Base-by-base conservation (phyloP, 1,139 yeast genomes). In the Scheffersomyces quercinus region DNA sequence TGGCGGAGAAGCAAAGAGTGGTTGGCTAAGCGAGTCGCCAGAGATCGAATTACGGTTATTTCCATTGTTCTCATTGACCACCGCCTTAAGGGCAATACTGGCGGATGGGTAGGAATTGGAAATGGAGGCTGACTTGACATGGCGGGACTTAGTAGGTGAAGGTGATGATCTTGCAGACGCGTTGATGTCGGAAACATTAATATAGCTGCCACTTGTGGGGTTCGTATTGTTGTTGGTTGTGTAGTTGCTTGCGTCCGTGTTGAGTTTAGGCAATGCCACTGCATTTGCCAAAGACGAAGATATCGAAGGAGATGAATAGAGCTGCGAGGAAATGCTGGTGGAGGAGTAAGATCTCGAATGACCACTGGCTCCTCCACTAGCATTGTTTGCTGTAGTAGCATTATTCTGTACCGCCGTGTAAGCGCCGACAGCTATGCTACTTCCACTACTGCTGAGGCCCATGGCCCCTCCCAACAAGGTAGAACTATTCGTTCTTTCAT, bases 71-170 rank as follows among this genome's bases (percentile, higher is more conserved):
- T 76, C 81, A 6, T 81, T 81, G 12, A 82, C 88, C 39, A 83
- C 84, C 0, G 89, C 88, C 56, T 83, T 86, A 49, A 84, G 67
- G 10, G 85, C 89, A 47, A 73, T 59, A 37, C 86, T 80, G 8
- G 88, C 88, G 7, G 86, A 70, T 3, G 80, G 67, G 48, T 65
- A 65, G 15, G 64, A 44, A 38, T 53, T 56, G 9, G 71, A 61
- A 41, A 67, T 52, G 4, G 74, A 66, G 6, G 72, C 65, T n/a
- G 75, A 56, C 50, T 66, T 68, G 36, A 66, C 46, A 47, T 69
- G 73, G 14, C 70, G 70, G 38, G 56, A 53, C 35, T 59, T 56
- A 3, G 60, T 50, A 3, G 65, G 65, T 9, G 64, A 54, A 6
- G 57, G 50, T 1, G 57, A 44, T 28, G 41, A 35, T 26, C 32